Evolutionary conservation across 163 green algal species (phyloP).

Genomic region (Scenedesmus sp.): DNA sequence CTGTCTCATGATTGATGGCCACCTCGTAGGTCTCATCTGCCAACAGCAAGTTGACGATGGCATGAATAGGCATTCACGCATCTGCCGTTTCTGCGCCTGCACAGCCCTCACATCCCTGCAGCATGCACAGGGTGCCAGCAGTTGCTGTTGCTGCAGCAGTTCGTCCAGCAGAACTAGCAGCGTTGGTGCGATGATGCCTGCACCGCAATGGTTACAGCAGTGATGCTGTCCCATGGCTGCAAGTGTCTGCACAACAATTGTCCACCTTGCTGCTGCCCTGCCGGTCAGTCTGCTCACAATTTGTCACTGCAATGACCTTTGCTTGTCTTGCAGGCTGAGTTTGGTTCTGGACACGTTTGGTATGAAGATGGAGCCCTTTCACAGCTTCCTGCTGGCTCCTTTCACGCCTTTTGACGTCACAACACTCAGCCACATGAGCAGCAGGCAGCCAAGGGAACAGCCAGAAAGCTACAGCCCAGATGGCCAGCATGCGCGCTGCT

Average conservation of each 20-base stretch:
- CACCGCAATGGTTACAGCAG: too few species aligned
- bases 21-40: background rate
- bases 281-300: background rate
- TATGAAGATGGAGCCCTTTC: slow-evolving; percentile 29
- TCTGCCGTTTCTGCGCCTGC: background rate
- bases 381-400: slow-evolving; percentile 39
- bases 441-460: slow-evolving; percentile 1
- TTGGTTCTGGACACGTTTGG: slow-evolving; percentile 40
- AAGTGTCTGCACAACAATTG: background rate
- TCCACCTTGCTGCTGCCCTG: background rate
- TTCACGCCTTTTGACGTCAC: slow-evolving; percentile 1
- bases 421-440: slow-evolving; percentile 40
- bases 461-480: slow-evolving; percentile 50
- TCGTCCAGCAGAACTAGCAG: background rate
- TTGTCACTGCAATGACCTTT: too few species aligned
- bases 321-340: slow-evolving; percentile 30
- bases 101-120: too few species aligned
- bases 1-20: too few species aligned
- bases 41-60: background rate
- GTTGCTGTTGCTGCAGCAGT: background rate
- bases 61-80: too few species aligned
- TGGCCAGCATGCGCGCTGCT: slow-evolving; percentile 48
- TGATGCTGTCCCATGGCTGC: too few species aligned
- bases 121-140: background rate
- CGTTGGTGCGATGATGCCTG: background rate